Evolutionary conservation across 108 stramenopile genomes (phyloP).

Genomic region (Nitzschia putrida): DNA sequence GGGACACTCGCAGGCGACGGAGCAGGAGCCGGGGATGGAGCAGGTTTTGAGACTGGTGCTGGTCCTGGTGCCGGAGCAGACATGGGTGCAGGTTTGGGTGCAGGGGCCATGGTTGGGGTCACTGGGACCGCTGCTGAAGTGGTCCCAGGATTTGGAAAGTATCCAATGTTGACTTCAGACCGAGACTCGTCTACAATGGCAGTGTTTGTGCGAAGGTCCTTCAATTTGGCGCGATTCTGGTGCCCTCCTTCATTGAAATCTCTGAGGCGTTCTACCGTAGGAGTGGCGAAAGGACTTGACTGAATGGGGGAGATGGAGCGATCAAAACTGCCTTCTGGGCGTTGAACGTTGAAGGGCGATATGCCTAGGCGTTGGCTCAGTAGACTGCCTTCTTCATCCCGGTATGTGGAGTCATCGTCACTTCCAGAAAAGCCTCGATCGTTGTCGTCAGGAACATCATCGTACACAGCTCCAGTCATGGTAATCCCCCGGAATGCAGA

Average conservation of each 20-base stretch:
- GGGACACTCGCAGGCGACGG: neutral
- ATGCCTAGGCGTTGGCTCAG: conserved; percentile 26
- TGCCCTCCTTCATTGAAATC: neutral
- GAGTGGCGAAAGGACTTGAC: too few species aligned
- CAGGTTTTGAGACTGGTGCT: neutral
- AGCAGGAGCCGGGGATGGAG: neutral
- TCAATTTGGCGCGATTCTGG: neutral
- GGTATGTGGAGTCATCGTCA: conserved; percentile 17
- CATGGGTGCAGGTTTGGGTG: neutral
- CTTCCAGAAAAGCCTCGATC: conserved; percentile 19
- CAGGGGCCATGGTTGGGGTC: neutral
- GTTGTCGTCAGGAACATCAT: neutral
- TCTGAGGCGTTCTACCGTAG: too few species aligned
- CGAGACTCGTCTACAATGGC: conserved; percentile 34
- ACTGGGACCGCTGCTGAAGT: too few species aligned
- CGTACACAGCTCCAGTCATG: conserved; percentile 13
- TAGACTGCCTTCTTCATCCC: conserved; percentile 8
- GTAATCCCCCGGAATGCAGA: neutral
- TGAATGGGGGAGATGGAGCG: neutral
- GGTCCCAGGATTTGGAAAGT: conserved; percentile 3
- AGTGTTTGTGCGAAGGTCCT: conserved; percentile 22
- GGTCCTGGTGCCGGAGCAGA: conserved; percentile 4
- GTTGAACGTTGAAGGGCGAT: conserved; percentile 16
- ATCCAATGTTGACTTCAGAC: conserved; percentile 29
- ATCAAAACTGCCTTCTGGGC: conserved; percentile 5